These are phyloP conservation scores for Metschnikowia kofuensis DNA, from an alignment of 805 yeast genomes.

Conservation along the genomic window DNA sequence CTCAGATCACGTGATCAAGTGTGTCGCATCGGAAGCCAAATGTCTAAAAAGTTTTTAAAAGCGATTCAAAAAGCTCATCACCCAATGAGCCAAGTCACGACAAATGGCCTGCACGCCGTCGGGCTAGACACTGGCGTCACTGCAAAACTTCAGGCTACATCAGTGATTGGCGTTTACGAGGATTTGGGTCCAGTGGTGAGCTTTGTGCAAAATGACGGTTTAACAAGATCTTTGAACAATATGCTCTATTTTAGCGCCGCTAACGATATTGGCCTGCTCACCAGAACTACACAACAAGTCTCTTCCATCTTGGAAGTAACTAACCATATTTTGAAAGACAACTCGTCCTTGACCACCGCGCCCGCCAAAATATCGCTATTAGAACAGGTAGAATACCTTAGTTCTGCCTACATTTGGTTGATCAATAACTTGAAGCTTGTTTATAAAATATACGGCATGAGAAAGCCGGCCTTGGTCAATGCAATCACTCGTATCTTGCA, in stretches of 20 bases:
- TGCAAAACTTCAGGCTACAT: constrained; percentile 9
- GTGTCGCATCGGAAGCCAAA: too few relatives aligned
- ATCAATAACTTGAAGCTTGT: constrained; percentile 55
- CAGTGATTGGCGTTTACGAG: constrained; percentile 13
- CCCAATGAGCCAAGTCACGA: constrained; percentile 2
- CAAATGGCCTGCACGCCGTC: constrained; percentile 1
- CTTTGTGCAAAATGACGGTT: constrained; percentile 28
- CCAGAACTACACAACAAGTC: constrained; percentile 33
- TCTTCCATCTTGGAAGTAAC: constrained; percentile 35
- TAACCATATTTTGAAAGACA: constrained; percentile 18
- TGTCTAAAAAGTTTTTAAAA: background rate
- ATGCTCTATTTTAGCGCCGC: constrained; percentile 45
- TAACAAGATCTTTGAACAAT: constrained; percentile 32
- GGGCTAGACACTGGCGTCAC: constrained; percentile 13
- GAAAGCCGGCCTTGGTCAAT: constrained; percentile 56
- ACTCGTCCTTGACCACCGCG: constrained; percentile 11
- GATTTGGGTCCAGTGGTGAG: constrained; percentile 19
- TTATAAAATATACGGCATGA: constrained; percentile 61
- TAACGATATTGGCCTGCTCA: constrained; percentile 52
- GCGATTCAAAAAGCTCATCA: background rate
- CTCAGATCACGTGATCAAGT: constrained; percentile 1
- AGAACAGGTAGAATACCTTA: constrained; percentile 20
- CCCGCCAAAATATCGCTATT: constrained; percentile 13
- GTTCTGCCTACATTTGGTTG: constrained; percentile 48
- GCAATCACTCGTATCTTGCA: constrained; percentile 59